These are phyloP conservation scores for Dictyostelium intermedium DNA, from an alignment of 78 protist species.

Conservation along the genomic window DNA sequence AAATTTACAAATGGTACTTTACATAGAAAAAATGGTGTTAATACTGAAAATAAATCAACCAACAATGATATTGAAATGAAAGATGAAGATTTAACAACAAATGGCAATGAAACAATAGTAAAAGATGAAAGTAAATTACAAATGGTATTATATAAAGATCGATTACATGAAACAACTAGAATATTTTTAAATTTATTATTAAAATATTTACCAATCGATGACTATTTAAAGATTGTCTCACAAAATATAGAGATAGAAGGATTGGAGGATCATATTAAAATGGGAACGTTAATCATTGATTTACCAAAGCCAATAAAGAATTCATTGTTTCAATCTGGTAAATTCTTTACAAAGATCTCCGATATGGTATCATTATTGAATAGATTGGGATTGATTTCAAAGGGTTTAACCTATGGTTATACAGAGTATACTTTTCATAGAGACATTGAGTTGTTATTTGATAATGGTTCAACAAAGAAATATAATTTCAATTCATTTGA, in stretches of 20 bases:
- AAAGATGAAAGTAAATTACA: background rate
- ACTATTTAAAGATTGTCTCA: background rate
- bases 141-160: background rate
- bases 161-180: background rate
- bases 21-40: background rate
- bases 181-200: background rate
- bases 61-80: background rate
- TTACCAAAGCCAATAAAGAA: background rate
- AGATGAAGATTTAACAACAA: background rate
- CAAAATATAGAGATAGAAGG: background rate
- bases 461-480: background rate
- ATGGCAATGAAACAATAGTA: background rate
- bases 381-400: background rate
- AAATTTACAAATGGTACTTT: background rate
- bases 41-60: background rate
- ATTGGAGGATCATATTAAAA: background rate
- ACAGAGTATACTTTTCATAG: background rate
- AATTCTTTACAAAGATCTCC: background rate
- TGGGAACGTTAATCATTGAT: background rate
- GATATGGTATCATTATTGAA: background rate
- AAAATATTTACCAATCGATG: background rate
- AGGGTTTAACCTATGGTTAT: background rate
- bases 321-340: background rate
- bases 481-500: background rate
- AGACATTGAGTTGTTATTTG: background rate